Conservation (phyloP, 176 grass and related monocot species). For the Hsuehochloa calcarea region DNA sequence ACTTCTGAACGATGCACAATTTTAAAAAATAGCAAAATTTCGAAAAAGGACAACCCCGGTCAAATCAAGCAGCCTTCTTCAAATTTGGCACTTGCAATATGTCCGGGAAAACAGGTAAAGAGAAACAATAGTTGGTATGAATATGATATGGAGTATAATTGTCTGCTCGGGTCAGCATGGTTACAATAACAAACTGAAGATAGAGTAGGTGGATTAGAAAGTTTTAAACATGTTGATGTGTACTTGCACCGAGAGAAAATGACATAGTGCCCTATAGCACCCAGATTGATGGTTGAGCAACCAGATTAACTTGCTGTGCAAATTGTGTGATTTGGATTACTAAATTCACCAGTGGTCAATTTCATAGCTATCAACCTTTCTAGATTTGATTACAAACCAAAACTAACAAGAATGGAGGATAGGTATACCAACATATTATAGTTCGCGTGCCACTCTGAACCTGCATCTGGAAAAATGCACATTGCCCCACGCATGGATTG, state of each 20-base stretch:
- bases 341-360: neutral
- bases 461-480: neutral
- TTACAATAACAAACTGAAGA: neutral
- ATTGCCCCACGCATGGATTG: neutral
- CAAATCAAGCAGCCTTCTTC: conserved; percentile 38
- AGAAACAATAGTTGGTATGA: conserved; percentile 10
- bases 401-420: neutral
- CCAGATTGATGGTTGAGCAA: neutral
- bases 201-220: neutral
- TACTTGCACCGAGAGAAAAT: conserved; percentile 4
- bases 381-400: neutral
- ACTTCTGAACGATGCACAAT: neutral
- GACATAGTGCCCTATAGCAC: neutral
- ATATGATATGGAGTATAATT: conserved; percentile 5
- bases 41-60: neutral
- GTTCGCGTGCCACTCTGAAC: neutral
- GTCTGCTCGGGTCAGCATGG: neutral
- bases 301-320: neutral
- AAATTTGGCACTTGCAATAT: conserved; percentile 33
- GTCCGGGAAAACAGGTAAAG: conserved; percentile 2
- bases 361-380: neutral
- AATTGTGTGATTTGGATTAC: neutral
- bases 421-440: neutral
- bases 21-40: neutral
- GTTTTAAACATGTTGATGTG: neutral